Conservation (phyloP, 2,329 filamentous ascomycete species). For the Apiospora rasikravindrae region DNA sequence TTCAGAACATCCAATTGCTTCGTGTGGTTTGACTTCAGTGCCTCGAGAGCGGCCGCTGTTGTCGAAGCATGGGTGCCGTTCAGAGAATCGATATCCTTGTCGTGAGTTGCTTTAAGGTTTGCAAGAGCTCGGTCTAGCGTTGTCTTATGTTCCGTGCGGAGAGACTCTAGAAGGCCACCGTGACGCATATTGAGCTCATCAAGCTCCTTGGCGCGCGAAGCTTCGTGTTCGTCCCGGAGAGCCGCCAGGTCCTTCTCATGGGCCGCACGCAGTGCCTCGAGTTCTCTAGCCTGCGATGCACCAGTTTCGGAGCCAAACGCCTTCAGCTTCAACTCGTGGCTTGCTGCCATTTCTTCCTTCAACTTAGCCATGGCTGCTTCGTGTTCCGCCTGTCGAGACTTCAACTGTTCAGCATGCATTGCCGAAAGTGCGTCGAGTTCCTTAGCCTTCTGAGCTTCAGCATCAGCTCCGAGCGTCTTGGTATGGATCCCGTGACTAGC, state of each 20-base stretch:
- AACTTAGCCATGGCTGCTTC: slow-evolving; percentile 26
- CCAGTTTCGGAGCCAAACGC: slow-evolving; percentile 27
- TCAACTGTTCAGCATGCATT: slow-evolving; percentile 20
- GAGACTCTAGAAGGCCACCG: slow-evolving; percentile 28
- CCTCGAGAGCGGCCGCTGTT: slow-evolving; percentile 31
- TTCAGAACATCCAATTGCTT: slow-evolving; percentile 32
- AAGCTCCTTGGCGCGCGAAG: slow-evolving; percentile 26
- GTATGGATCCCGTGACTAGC: slow-evolving; percentile 26
- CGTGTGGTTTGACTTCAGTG: slow-evolving; percentile 30
- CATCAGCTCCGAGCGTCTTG: slow-evolving; percentile 26
- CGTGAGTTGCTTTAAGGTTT: slow-evolving; percentile 28
- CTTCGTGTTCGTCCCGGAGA: slow-evolving; percentile 31
- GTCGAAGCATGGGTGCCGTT: slow-evolving; percentile 29
- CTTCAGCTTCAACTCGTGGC: slow-evolving; percentile 30
- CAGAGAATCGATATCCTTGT: slow-evolving; percentile 32
- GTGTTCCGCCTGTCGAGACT: slow-evolving; percentile 22
- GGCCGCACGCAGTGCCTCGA: slow-evolving; percentile 27
- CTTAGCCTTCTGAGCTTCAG: slow-evolving; percentile 25
- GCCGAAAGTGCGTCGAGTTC: slow-evolving; percentile 27
- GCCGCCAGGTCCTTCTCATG: slow-evolving; percentile 28
- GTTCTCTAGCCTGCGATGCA: slow-evolving; percentile 27
- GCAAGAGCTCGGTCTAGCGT: slow-evolving; percentile 22
- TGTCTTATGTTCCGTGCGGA: slow-evolving; percentile 28
- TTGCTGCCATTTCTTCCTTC: slow-evolving; percentile 28
- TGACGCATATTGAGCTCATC: slow-evolving; percentile 32